Evolutionary conservation across 2,329 filamentous ascomycete genomes (phyloP), one percentile per base, ranked within the genome.

Genomic region (Arthrobotrys musiformis): DNA sequence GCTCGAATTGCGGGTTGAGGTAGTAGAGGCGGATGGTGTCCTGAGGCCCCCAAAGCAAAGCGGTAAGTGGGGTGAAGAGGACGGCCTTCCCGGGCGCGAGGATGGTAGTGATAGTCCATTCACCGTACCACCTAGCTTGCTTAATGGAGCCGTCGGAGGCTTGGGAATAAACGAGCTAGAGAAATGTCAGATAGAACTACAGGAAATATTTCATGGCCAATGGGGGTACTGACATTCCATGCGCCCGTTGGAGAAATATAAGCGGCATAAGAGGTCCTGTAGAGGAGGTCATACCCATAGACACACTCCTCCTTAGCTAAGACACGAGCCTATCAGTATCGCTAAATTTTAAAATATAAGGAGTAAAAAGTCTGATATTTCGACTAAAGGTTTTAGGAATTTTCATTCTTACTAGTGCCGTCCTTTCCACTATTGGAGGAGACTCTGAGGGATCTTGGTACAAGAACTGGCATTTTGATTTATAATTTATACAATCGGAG

Each of bases 141-240:
- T 72, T 72, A 37, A 72, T 56, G 42, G 68, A 58, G 19, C 68
- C 37, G n/a, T 72, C 58, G 4, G 68, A 8, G 22, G 68, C 58
- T 72, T 72, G 68, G 60, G 66, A 72, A 17, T 50, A 72, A 26
- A 72, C 60, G 24, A 72, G 26, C 68, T 72, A 26, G n/a, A 7
- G 13, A 17, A 13, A 26, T 46, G 15, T 58, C 15, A 56, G 28
- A 35, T 19, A 22, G 17, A 0, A 2, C 11, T 30, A 8, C 13
- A 33, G 50, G 2, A 35, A 37, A 22, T n/a, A 2, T 11, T 13
- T 19, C 8, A 19, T n/a, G n/a, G n/a, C n/a, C n/a, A n/a, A n/a
- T n/a, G n/a, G n/a, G n/a, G n/a, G 6, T 33, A 30, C 68, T 58
- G 58, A 66, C 68, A 5, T 72, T 72, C 68, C 68, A 72, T n/a